Conservation (phyloP, 768 basidiomycete genomes). For the Trametes coccinea region DNA sequence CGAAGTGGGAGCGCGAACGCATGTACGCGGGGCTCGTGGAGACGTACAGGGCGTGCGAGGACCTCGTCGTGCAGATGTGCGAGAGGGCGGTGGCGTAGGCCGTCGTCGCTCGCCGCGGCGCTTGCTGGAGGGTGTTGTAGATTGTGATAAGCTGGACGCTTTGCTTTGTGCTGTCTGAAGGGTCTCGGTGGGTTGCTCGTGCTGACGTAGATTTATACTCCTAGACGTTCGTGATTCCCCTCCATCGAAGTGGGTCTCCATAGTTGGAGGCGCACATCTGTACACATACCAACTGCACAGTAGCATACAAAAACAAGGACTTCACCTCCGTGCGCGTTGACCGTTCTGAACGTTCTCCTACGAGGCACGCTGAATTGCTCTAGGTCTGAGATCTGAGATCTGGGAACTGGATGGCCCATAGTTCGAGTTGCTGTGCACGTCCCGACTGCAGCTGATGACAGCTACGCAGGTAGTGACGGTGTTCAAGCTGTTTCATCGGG, state of each 20-base stretch:
- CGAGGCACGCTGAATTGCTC: too few species aligned
- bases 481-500: too few species aligned
- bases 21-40: slow-evolving; percentile 57
- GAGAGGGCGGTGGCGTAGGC: neutral
- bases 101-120: too few species aligned
- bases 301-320: neutral
- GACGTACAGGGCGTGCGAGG: slow-evolving; percentile 58
- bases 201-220: neutral
- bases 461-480: too few species aligned
- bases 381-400: too few species aligned
- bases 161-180: neutral
- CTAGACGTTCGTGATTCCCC: neutral
- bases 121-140: too few species aligned
- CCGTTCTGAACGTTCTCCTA: too few species aligned
- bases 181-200: neutral
- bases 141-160: neutral
- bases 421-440: too few species aligned
- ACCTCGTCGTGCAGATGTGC: slow-evolving; percentile 36
- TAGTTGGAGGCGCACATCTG: neutral
- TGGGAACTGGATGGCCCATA: too few species aligned
- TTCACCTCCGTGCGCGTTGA: too few species aligned
- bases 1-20: slow-evolving; percentile 42
- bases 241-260: neutral
- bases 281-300: neutral
- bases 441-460: too few species aligned